Evolutionary conservation across 768 basidiomycete species (phyloP), one percentile per base, ranked within the genome.

Genomic region (Trametes elegans): DNA sequence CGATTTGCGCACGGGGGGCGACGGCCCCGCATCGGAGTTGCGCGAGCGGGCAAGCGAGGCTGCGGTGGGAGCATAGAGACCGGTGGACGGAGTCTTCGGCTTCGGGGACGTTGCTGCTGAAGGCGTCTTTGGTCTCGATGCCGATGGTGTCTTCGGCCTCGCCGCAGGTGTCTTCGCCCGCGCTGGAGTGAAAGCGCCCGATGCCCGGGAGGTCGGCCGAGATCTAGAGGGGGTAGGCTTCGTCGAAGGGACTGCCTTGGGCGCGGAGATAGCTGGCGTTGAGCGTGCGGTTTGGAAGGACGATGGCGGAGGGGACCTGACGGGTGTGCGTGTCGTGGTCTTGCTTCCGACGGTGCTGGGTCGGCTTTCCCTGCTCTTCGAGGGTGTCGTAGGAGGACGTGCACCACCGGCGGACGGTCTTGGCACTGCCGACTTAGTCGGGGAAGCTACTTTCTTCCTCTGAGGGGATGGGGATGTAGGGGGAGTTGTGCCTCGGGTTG

Each of bases 61-160:
- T 0, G 89, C 90, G 1, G 90, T 93, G 0, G 90, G 90, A 7
- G 90, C 89, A 64, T 86, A 90, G 19, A 91, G 68, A 11, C 87
- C 84, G 2, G 82, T 74, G 5, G 82, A 79, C 3, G 85, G 83
- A 0, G 84, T 18, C 70, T 85, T 88, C 14, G 85, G 77, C 51
- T 79, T 59, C 26, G 64, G 7, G 21, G 53, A 45, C 39, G 61
- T 24, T 3, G 58, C 57, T 42, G 63, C 27, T 19, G 65, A 59
- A 18, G 65, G 65, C 8, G 65, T 66, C 61, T 64, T 66, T 3
- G 64, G 27, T 5, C 47, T 23, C 41, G 41, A 26, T 7, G 24
- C 26, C 13, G 41, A 43, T 21, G 65, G 65, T 1, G 64, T 65
- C 60, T 63, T 66, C 3, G 63, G 21, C 14, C 43, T 62, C n/a